Percentiles rank a stretch among this genome's conserved stretches.
These are phyloP conservation scores for Saccharomycopsis fodiens DNA, from an alignment of 805 yeast genomes.

Conservation along the genomic window DNA sequence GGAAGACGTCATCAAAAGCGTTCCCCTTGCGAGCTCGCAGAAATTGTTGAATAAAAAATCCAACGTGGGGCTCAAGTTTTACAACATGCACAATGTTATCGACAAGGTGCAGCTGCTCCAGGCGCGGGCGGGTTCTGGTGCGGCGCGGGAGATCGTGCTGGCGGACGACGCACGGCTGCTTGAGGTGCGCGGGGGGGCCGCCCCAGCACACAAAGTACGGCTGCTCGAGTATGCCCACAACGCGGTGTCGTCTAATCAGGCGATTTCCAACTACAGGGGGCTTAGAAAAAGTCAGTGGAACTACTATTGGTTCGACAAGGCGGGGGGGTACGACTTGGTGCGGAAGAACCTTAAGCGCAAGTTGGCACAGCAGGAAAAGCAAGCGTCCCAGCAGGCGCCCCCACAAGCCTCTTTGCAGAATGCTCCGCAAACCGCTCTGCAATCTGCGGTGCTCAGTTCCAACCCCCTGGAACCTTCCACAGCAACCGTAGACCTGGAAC, in stretches of 20 bases:
- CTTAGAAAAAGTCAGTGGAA: constrained; percentile 17
- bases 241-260: constrained; percentile 17
- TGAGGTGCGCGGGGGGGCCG: neutral
- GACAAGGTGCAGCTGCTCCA: neutral
- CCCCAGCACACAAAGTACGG: constrained; percentile 11
- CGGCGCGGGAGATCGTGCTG: neutral
- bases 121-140: neutral
- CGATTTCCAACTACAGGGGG: constrained; percentile 6
- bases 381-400: neutral
- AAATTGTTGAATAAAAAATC: constrained; percentile 7
- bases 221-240: constrained; percentile 18
- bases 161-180: constrained; percentile 1
- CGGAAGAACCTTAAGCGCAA: constrained; percentile 13
- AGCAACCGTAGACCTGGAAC: neutral
- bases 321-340: constrained; percentile 16
- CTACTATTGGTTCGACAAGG: constrained; percentile 19
- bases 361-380: neutral
- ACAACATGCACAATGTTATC: constrained; percentile 3
- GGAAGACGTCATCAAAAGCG: constrained; percentile 13
- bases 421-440: neutral
- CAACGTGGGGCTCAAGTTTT: constrained; percentile 12
- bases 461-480: neutral
- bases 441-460: too few relatives aligned
- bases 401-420: neutral
- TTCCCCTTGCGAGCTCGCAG: constrained; percentile 3